Evolutionary conservation across 306 rosid species (phyloP), one percentile per base, ranked within the genome.

Genomic region (Prosopis cineraria): DNA sequence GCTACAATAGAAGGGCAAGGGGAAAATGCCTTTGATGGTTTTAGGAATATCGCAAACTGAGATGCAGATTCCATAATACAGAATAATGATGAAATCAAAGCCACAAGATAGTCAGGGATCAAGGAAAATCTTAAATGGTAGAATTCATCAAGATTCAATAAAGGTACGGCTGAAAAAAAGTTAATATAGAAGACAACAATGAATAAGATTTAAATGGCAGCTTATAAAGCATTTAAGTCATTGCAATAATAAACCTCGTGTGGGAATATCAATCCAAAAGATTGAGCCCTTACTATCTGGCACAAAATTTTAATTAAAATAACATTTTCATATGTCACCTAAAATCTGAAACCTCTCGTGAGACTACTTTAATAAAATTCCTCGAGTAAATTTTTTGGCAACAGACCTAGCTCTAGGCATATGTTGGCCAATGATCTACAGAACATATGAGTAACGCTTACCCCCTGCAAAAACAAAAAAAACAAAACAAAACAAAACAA

Each of bases 341-440:
- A 37, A 39, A 67, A 73, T 7, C 78, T 39, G 27, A 73, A 25
- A 47, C 45, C 62, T 75, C n/a, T 36, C 20, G 11, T 13, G 40
- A 56, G 41, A 58, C 63, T 56, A 69, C 68, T 39, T 53, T 68
- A 52, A 40, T 19, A n/a, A 64, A n/a, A 3, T n/a, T 29, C 60
- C 19, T 37, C 3, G 17, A 48, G 10, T 41, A 55, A 78, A 20
- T 68, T 29, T 39, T 22, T 16, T 41, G 3, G 50, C 25, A 33
- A 30, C 33, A 70, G 47, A 69, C 48, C 47, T 69, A 58, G 37
- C 55, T 48, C 24, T 76, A 27, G 37, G 25, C 20, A 77, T 25
- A 39, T 20, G 25, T 11, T 40, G 48, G 24, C 64, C 16, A 68
- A 24, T 33, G 8, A 13, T 48, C 36, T 37, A 22, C 12, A 40